A percentile compares a stretch with the other conserved stretches of the same genome.
Evolutionary conservation across 306 rosid species (phyloP).

Genomic region (Dalbergia oliveri): DNA sequence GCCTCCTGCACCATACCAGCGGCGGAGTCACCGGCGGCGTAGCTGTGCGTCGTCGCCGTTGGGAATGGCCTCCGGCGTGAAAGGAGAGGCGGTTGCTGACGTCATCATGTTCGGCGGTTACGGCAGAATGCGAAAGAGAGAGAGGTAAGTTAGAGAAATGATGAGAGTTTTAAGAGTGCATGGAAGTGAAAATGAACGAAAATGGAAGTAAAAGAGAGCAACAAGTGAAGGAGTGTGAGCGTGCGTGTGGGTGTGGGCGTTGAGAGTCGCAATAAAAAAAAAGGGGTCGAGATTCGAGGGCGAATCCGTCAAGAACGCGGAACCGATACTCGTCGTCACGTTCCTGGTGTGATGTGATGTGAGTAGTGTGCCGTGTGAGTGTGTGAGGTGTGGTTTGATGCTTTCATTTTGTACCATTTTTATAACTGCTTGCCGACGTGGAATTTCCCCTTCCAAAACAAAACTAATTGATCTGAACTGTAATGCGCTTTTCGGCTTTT

Average conservation of each 20-base stretch:
- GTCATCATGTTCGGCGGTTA: neutral
- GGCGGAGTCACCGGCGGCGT: conserved; percentile 41
- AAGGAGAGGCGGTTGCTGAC: neutral
- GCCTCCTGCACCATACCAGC: conserved; percentile 50
- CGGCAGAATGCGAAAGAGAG: neutral
- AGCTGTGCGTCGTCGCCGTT: conserved; percentile 1
- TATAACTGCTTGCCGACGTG: conserved; percentile 1
- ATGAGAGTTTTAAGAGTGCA: neutral
- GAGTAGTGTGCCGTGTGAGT: neutral
- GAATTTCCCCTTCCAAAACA: neutral
- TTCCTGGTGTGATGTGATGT: neutral
- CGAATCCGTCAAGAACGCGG: conserved; percentile 41
- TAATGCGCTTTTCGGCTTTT: neutral
- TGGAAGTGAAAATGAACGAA: neutral
- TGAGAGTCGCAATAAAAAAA: neutral
- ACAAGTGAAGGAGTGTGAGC: conserved; percentile 9
- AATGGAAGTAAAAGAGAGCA: neutral
- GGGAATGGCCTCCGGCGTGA: conserved; percentile 8
- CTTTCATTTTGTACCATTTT: neutral
- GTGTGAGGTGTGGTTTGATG: neutral
- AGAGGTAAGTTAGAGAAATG: neutral
- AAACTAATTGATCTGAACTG: neutral
- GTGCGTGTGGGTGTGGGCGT: neutral
- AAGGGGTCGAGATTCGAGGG: conserved; percentile 38
- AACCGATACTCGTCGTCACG: conserved; percentile 32